Conservation (phyloP, 2,329 filamentous ascomycete genomes). For the Aspergillus oerlinghausenensis region DNA sequence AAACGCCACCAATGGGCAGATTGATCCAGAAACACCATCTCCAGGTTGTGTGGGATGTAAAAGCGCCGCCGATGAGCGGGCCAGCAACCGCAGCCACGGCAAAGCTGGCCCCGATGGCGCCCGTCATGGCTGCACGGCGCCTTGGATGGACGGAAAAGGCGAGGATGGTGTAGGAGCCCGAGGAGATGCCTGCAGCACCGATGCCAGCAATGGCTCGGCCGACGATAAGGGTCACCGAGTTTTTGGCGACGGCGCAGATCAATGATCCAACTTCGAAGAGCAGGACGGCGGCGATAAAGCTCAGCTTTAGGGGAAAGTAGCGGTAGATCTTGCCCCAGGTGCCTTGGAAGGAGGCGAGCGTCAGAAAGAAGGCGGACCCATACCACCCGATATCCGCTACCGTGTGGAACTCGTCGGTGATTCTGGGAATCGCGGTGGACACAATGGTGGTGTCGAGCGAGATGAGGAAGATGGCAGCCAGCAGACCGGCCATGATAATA, state of each 20-base stretch:
- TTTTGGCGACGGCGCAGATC: constrained; percentile 38
- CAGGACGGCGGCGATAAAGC: constrained; percentile 33
- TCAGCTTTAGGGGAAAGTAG: constrained; percentile 27
- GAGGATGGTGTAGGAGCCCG: constrained; percentile 26
- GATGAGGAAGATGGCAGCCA: constrained; percentile 21
- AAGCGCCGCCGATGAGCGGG: constrained; percentile 45
- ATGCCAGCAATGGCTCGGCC: constrained; percentile 37
- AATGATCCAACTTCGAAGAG: constrained; percentile 43
- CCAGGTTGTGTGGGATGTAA: constrained; percentile 45
- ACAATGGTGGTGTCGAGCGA: constrained; percentile 26
- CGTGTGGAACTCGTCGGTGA: constrained; percentile 25
- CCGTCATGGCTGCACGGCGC: constrained; percentile 25
- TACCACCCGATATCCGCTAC: constrained; percentile 35
- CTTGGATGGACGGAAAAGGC: constrained; percentile 10
- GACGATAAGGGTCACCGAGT: constrained; percentile 33
- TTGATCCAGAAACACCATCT: constrained; percentile 41
- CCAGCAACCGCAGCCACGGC: constrained; percentile 46
- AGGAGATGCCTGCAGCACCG: constrained; percentile 31
- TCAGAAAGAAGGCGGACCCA: constrained; percentile 34
- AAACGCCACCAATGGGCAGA: constrained; percentile 19
- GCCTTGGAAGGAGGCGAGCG: constrained; percentile 27
- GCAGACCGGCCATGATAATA: constrained; percentile 38
- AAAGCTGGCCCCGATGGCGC: constrained; percentile 48
- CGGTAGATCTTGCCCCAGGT: constrained; percentile 31
- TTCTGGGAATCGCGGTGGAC: constrained; percentile 27